These are phyloP conservation scores for Verticillium nonalfalfae DNA, from an alignment of 2,329 filamentous ascomycete species.

Conservation along the genomic window DNA sequence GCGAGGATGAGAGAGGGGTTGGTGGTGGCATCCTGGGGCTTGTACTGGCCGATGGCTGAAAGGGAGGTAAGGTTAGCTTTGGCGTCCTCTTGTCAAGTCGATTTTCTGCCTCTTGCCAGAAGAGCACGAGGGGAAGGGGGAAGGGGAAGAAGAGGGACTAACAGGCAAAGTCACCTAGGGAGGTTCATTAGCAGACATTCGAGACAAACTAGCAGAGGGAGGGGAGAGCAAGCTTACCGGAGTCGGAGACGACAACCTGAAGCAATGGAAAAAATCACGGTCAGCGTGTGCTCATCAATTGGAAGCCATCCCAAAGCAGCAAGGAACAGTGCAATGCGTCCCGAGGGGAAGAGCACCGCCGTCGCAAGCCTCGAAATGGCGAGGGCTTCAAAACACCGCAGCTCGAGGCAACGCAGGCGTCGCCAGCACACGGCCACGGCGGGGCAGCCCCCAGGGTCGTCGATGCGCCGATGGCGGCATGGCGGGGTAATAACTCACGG, in stretches of 20 bases:
- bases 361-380: neutral
- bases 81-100: conserved; percentile 9
- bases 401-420: neutral
- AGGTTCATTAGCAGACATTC: conserved; percentile 4
- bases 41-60: conserved; percentile 96
- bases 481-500: conserved; percentile 55
- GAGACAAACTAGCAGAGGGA: neutral
- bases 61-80: conserved; percentile 24
- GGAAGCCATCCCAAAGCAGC: neutral
- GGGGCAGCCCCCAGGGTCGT: conserved; percentile 4
- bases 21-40: conserved; percentile 99
- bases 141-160: conserved; percentile 37
- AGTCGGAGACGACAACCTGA: conserved; percentile 93
- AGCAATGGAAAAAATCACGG: conserved; percentile 6
- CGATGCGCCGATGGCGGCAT: conserved; percentile 22
- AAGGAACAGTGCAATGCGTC: neutral
- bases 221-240: conserved; percentile 56
- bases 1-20: conserved; percentile 98
- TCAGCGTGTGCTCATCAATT: conserved; percentile 13
- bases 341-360: neutral
- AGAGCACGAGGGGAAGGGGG: conserved; percentile 2
- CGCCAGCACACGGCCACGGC: conserved; percentile 3
- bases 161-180: conserved; percentile 70
- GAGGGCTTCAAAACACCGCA: neutral
- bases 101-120: conserved; percentile 4